Evolutionary conservation across 2,329 filamentous ascomycete genomes (phyloP).

Genomic region (Clarireedia hainanense): DNA sequence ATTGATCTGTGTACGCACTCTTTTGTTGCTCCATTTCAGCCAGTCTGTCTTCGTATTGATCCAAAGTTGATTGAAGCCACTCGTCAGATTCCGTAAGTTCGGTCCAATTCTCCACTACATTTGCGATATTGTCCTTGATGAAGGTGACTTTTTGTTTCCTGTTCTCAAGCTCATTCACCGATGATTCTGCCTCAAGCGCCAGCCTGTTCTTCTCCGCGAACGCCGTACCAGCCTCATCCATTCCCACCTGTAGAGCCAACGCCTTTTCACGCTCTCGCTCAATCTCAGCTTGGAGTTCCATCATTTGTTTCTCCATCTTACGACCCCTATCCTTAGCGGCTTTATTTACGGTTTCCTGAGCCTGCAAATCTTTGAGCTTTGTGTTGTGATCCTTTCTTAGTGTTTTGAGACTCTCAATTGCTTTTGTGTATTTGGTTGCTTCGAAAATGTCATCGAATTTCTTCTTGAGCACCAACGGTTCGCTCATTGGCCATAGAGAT

Average conservation of each 20-base stretch:
- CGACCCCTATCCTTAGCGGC: constrained; percentile 74
- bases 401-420: constrained; percentile 87
- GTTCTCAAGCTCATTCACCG: constrained; percentile 66
- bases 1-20: constrained; percentile 54
- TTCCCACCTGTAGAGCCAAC: constrained; percentile 38
- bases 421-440: constrained; percentile 92
- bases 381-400: constrained; percentile 77
- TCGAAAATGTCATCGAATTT: constrained; percentile 98
- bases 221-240: constrained; percentile 36
- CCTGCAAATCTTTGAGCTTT: constrained; percentile 63
- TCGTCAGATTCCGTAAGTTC: constrained; percentile 74
- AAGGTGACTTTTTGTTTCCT: constrained; percentile 70
- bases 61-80: constrained; percentile 61
- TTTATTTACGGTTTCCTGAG: constrained; percentile 70
- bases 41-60: constrained; percentile 72
- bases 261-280: constrained; percentile 52
- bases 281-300: constrained; percentile 59
- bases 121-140: constrained; percentile 63
- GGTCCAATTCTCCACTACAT: constrained; percentile 63
- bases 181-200: constrained; percentile 64
- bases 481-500: constrained; percentile 92
- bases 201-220: constrained; percentile 62
- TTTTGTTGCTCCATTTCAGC: constrained; percentile 55
- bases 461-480: constrained; percentile 79
- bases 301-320: constrained; percentile 56